Evolutionary conservation across 768 basidiomycete species (phyloP), one percentile per base, ranked within the genome.

Genomic region (Dacryopinax primogenitus): DNA sequence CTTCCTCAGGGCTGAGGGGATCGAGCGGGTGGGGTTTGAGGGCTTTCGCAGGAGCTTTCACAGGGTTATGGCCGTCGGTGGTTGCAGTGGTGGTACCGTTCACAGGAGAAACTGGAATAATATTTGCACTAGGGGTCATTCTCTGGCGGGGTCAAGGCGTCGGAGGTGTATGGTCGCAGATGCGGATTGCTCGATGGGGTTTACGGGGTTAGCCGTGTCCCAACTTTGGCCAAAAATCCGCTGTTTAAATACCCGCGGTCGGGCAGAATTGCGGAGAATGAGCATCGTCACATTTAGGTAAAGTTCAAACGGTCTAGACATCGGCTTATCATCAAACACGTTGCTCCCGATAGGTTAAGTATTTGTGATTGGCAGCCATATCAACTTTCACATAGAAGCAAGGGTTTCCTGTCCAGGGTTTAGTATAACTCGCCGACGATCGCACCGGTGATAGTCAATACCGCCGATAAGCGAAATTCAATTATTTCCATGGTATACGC

Each of bases 1-100:
- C 86, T 80, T 88, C 87, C 68, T 82, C 80, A 9, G 84, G 77
- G 2, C 82, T 79, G 67, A 88, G 75, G 1, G 85, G 84, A 73
- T 88, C 86, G 65, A 87, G 77, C 33, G 86, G 86, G 70, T 88
- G 86, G 66, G 68, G 13, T 21, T 6, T 26, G 45, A 9, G 9
- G 7, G 51, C 51, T 30, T 58, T 58, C 51, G 21, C 16, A 7
- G 41, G 41, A 15, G 16, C 21, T 30, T 58, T 58, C 4, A 32
- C 26, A 18, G 51, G 51, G 15, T 26, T 32, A 30, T 58, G 51
- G 3, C 51, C 51, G 21, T 58, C 32, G 30, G 30, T 32, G 26
- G 51, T 58, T 30, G 51, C 51, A 21, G 51, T 26, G 51, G 30
- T 32, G 13, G 51, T 58, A 32, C 51, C 51, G 26, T 58, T 58